A percentile compares a stretch with the other conserved stretches of the same genome.
Evolutionary conservation across 257 asterid genomes (phyloP).

Genomic region (Solanum chiquidenum): DNA sequence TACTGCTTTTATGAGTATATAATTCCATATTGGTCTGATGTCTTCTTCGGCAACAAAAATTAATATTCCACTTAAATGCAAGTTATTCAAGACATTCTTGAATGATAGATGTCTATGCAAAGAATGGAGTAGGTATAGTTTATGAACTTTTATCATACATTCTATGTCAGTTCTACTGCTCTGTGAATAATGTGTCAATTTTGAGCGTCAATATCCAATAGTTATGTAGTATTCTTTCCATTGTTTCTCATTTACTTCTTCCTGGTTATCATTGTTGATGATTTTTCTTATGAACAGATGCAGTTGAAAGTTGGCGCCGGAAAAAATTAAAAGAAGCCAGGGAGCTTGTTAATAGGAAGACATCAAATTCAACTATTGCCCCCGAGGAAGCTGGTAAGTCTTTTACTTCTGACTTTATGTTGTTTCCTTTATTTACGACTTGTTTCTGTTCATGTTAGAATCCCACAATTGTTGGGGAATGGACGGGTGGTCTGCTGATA

Average conservation of each 20-base stretch:
- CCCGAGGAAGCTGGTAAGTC: constrained; percentile 61
- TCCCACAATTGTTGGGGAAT: background rate
- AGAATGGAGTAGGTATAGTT: background rate
- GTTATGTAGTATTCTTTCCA: background rate
- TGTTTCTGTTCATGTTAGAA: background rate
- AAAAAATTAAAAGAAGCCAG: constrained; percentile 53
- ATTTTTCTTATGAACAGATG: constrained; percentile 30
- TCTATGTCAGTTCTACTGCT: background rate
- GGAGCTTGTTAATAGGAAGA: constrained; percentile 25
- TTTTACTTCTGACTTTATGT: background rate
- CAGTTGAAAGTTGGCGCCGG: constrained; percentile 60
- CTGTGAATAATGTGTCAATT: background rate
- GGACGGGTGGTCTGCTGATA: background rate
- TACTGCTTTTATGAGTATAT: background rate
- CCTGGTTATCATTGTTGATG: background rate
- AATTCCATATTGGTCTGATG: background rate
- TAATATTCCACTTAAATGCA: background rate
- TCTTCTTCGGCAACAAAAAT: background rate
- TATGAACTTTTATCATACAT: background rate
- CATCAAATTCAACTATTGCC: constrained; percentile 42
- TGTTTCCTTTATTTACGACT: background rate
- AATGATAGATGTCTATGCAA: background rate
- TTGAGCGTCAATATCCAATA: background rate
- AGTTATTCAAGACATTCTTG: background rate
- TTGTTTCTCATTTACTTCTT: background rate